Conservation (phyloP, 129 eudicot genomes). For the Ambrosia artemisiifolia region DNA sequence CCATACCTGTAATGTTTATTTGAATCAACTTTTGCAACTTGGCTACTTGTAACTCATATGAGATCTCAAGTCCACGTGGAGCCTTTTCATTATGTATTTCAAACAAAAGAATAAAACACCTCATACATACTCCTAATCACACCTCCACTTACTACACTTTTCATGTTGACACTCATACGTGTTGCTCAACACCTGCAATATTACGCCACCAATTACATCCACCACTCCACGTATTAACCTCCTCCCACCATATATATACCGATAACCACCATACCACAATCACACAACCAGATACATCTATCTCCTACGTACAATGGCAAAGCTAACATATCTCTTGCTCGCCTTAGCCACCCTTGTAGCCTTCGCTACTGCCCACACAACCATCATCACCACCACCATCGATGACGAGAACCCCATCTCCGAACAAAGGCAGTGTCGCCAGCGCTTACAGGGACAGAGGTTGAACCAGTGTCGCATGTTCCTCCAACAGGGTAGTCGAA, state of each 20-base stretch:
- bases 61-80: background rate
- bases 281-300: background rate
- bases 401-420: constrained; percentile 12
- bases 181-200: background rate
- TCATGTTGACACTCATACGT: constrained; percentile 19
- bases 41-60: background rate
- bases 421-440: background rate
- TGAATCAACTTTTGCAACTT: too few species aligned
- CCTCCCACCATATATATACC: constrained; percentile 21
- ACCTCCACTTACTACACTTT: background rate
- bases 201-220: constrained; percentile 6
- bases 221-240: constrained; percentile 12
- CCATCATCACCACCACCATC: constrained; percentile 22
- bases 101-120: background rate
- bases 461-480: constrained; percentile 7
- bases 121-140: background rate
- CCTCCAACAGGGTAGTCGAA: background rate
- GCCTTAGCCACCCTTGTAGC: constrained; percentile 17
- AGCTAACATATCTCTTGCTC: background rate
- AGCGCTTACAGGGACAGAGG: background rate
- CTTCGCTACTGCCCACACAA: constrained; percentile 21
- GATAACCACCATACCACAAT: background rate
- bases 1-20: too few species aligned
- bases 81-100: background rate
- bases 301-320: constrained; percentile 7